These are phyloP conservation scores for Coprinellus micaceus DNA, from an alignment of 768 basidiomycete genomes.

Conservation along the genomic window DNA sequence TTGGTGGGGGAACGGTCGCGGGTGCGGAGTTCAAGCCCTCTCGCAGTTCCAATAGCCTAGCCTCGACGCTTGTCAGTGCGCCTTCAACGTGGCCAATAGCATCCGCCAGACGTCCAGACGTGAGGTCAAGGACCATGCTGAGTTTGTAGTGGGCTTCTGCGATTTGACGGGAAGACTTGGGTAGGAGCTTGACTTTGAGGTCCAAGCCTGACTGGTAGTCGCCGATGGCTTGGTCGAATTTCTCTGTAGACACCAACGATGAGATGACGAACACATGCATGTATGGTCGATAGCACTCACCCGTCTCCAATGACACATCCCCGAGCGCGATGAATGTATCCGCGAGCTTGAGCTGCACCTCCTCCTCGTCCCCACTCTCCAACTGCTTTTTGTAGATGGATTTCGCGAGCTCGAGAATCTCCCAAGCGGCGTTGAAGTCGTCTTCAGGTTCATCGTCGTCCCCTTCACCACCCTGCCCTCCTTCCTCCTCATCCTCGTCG, in stretches of 20 bases:
- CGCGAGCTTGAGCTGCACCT: constrained; percentile 75
- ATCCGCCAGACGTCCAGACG: constrained; percentile 76
- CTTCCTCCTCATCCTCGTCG: constrained; percentile 47
- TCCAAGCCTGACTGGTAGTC: constrained; percentile 79
- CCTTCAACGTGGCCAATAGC: constrained; percentile 79
- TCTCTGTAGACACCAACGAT: constrained; percentile 51
- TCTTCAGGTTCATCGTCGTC: constrained; percentile 86
- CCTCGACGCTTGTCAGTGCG: constrained; percentile 74
- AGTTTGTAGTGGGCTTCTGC: constrained; percentile 94
- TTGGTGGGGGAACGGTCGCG: constrained; percentile 22
- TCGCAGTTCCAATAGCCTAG: constrained; percentile 59
- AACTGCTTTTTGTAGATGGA: constrained; percentile 74
- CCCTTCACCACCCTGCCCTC: constrained; percentile 52
- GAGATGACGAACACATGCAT: constrained; percentile 2
- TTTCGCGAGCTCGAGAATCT: constrained; percentile 91
- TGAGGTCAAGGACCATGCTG: constrained; percentile 89
- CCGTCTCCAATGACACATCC: constrained; percentile 96
- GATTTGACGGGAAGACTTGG: constrained; percentile 86
- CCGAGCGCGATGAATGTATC: constrained; percentile 89
- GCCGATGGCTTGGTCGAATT: constrained; percentile 89
- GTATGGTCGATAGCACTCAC: constrained; percentile 39
- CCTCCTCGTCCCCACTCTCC: constrained; percentile 50
- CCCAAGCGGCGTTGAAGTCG: constrained; percentile 98
- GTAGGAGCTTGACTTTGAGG: constrained; percentile 71
- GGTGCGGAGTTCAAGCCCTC: constrained; percentile 40